Conservation (phyloP, 2,329 filamentous ascomycete genomes). For the Exutisphaerella laricina region DNA sequence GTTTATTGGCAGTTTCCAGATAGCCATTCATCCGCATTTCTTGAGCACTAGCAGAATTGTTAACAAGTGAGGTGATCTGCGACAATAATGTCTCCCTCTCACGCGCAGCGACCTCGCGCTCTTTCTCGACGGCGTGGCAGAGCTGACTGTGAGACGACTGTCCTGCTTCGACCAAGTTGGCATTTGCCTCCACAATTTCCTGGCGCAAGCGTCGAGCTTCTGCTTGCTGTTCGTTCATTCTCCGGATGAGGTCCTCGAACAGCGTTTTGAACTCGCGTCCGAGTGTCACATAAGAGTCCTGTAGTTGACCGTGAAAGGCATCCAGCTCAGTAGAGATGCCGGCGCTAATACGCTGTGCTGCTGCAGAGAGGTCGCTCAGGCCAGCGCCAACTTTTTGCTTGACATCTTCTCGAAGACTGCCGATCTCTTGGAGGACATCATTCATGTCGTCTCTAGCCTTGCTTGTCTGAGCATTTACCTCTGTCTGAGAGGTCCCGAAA, state of each 20-base stretch:
- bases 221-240: slow-evolving; percentile 67
- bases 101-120: slow-evolving; percentile 63
- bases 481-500: slow-evolving; percentile 62
- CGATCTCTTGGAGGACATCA: slow-evolving; percentile 84
- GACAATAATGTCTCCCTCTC: slow-evolving; percentile 69
- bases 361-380: slow-evolving; percentile 72
- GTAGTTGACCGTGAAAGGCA: slow-evolving; percentile 77
- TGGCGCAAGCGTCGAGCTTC: slow-evolving; percentile 69
- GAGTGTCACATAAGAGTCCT: slow-evolving; percentile 74
- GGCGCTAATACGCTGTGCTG: slow-evolving; percentile 81
- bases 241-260: slow-evolving; percentile 73
- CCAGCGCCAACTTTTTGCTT: slow-evolving; percentile 82
- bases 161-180: slow-evolving; percentile 63
- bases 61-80: slow-evolving; percentile 74
- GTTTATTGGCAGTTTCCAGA: slow-evolving; percentile 58
- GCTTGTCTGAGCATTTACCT: slow-evolving; percentile 62
- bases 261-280: slow-evolving; percentile 80
- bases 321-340: slow-evolving; percentile 83
- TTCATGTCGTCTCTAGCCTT: slow-evolving; percentile 81
- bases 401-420: slow-evolving; percentile 78
- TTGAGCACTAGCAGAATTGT: slow-evolving; percentile 66
- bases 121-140: slow-evolving; percentile 66
- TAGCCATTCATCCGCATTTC: slow-evolving; percentile 63
- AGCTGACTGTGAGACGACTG: slow-evolving; percentile 61
- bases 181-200: slow-evolving; percentile 66